phyloP scores from a whole-genome alignment of 1,139 yeast species.

The Lizanozyma gosingica region DNA sequence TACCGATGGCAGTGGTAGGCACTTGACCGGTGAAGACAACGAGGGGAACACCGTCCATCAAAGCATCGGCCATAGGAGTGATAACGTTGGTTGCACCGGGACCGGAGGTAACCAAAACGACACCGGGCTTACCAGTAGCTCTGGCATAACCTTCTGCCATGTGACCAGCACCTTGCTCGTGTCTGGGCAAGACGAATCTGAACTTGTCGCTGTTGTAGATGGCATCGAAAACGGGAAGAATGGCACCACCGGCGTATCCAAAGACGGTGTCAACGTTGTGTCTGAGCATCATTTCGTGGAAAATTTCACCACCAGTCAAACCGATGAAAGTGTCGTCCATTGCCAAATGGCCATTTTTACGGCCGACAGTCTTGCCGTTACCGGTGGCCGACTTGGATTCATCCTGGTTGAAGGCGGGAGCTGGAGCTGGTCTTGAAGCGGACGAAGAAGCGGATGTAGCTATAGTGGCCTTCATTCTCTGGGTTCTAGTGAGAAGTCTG shows the following conservation, averaged over 20 bases:
- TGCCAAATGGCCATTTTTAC: slow-evolving; percentile 9
- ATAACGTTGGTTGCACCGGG: slow-evolving; percentile 98
- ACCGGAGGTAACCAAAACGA: slow-evolving; percentile 93
- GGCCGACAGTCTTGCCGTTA: slow-evolving; percentile 6
- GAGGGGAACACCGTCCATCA: slow-evolving; percentile 94
- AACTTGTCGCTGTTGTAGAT: slow-evolving; percentile 85
- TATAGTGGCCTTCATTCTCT: slow-evolving; percentile 27
- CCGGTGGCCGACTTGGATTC: slow-evolving; percentile 7
- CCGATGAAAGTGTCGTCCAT: slow-evolving; percentile 91
- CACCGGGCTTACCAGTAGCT: slow-evolving; percentile 96
- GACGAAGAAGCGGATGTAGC: slow-evolving; percentile 11
- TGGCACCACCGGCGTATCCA: slow-evolving; percentile 98
- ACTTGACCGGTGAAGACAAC: slow-evolving; percentile 99
- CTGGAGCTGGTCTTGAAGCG: slow-evolving; percentile 24
- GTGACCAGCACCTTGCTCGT: slow-evolving; percentile 99
- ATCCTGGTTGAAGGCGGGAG: slow-evolving; percentile 30
- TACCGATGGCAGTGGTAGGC: slow-evolving; percentile 89
- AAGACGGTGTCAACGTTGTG: slow-evolving; percentile 91
- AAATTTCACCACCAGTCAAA: slow-evolving; percentile 92
- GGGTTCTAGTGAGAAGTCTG: slow-evolving; percentile 26
- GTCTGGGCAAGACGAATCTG: slow-evolving; percentile 87
- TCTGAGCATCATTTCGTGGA: slow-evolving; percentile 97
- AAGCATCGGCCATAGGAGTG: slow-evolving; percentile 96
- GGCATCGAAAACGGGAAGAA: slow-evolving; percentile 95
- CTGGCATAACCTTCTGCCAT: slow-evolving; percentile 99